Evolutionary conservation across 495 filamentous ascomycete genomes (phyloP).

Genomic region (Penicillium pancosmium): DNA sequence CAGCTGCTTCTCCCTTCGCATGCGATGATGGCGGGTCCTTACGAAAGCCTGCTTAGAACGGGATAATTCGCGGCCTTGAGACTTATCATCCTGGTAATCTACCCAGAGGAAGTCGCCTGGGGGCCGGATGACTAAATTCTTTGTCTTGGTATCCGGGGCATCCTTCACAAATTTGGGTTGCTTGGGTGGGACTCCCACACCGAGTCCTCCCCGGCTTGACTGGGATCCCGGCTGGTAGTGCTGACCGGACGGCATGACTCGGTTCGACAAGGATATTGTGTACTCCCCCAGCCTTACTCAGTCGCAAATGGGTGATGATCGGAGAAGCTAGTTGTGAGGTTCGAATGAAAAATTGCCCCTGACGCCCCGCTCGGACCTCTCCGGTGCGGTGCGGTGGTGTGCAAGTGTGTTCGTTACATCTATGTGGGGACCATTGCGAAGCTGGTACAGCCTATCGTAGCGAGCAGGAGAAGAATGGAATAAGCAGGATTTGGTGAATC

Average conservation of each 20-base stretch:
- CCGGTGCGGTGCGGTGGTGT: not conserved
- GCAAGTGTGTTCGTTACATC: conserved; percentile 1
- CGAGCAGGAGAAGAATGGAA: not conserved
- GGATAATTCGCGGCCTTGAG: conserved; percentile 7
- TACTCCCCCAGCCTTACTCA: not conserved
- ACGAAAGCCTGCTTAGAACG: conserved; percentile 15
- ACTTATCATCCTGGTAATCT: conserved; percentile 12
- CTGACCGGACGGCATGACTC: conserved; percentile 11
- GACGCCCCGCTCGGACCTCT: conserved; percentile 15
- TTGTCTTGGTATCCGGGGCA: conserved; percentile 6
- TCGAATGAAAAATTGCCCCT: conserved; percentile 9
- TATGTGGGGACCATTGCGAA: not conserved
- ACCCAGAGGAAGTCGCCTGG: conserved; percentile 15
- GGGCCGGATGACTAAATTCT: conserved; percentile 13
- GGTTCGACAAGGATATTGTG: not conserved
- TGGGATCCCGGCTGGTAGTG: conserved; percentile 1
- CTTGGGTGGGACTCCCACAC: conserved; percentile 1
- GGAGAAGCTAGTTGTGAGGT: conserved; percentile 1
- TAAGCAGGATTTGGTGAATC: too few species aligned
- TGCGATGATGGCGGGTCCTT: conserved; percentile 13
- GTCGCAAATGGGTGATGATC: conserved; percentile 4
- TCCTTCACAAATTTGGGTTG: conserved; percentile 8
- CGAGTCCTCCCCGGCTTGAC: not conserved
- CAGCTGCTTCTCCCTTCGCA: conserved; percentile 10
- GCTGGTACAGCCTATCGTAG: not conserved